These are phyloP conservation scores for Stylonectria norvegica DNA, from an alignment of 2,329 filamentous ascomycete species.

Conservation along the genomic window DNA sequence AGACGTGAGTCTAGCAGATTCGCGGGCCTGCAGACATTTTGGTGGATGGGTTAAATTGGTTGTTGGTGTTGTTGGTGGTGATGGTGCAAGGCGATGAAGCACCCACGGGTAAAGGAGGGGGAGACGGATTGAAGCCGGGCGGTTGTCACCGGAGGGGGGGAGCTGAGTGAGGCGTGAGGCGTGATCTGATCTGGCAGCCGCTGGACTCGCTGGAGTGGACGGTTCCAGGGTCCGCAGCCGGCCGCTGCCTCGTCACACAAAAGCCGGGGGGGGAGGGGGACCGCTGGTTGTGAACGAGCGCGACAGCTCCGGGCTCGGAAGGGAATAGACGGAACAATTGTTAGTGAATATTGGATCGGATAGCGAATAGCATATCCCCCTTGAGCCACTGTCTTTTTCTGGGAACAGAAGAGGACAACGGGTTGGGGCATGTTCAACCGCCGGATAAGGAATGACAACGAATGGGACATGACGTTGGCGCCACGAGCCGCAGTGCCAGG, in stretches of 20 bases:
- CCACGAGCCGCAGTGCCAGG: constrained; percentile 20
- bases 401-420: too few species aligned
- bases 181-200: constrained; percentile 1
- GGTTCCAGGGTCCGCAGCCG: background rate
- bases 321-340: too few species aligned
- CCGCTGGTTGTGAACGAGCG: too few species aligned
- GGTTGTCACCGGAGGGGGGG: background rate
- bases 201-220: too few species aligned
- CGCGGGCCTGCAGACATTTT: constrained; percentile 19
- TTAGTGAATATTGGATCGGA: too few species aligned
- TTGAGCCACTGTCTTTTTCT: too few species aligned
- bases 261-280: too few species aligned
- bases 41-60: constrained; percentile 5
- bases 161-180: background rate
- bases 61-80: constrained; percentile 1
- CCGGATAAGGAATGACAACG: constrained; percentile 15
- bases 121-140: background rate
- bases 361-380: too few species aligned
- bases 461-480: constrained; percentile 21
- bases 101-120: too few species aligned
- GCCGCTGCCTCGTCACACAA: too few species aligned
- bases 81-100: constrained; percentile 9
- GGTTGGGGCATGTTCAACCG: too few species aligned
- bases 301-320: too few species aligned
- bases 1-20: constrained; percentile 24